Evolutionary conservation across 805 yeast genomes (phyloP).

Genomic region (Saturnispora saitoi): DNA sequence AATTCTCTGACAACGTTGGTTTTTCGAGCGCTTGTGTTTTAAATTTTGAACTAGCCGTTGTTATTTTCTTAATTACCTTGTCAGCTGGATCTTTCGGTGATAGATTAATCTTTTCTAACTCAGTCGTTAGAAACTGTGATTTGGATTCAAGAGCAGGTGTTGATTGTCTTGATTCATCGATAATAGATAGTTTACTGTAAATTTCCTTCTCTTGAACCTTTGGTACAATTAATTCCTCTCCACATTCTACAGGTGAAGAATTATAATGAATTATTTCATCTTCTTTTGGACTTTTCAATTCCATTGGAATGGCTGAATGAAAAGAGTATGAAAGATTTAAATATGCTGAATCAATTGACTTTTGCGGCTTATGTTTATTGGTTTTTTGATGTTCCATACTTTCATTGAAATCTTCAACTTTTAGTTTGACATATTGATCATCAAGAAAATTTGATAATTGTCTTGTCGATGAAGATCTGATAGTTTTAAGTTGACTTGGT

Average conservation of each 20-base stretch:
- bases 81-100: neutral
- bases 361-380: slow-evolving; percentile 14
- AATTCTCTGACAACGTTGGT: neutral
- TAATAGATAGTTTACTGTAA: slow-evolving; percentile 1
- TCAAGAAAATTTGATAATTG: slow-evolving; percentile 21
- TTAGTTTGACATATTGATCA: slow-evolving; percentile 11
- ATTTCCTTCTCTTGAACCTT: neutral
- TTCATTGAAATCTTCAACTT: slow-evolving; percentile 16
- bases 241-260: neutral
- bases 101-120: neutral
- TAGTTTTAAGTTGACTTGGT: slow-evolving; percentile 12
- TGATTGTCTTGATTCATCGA: slow-evolving; percentile 1
- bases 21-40: neutral
- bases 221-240: neutral
- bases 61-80: neutral
- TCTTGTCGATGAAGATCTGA: slow-evolving; percentile 24
- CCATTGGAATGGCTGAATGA: slow-evolving; percentile 27
- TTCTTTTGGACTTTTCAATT: slow-evolving; percentile 19
- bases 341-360: slow-evolving; percentile 19
- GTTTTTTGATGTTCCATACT: neutral
- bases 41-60: neutral
- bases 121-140: neutral
- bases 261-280: slow-evolving; percentile 14
- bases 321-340: slow-evolving; percentile 24
- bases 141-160: neutral